phyloP scores from a whole-genome alignment of 176 grass and related monocot genomes.

The Phyllostachys edulis region DNA sequence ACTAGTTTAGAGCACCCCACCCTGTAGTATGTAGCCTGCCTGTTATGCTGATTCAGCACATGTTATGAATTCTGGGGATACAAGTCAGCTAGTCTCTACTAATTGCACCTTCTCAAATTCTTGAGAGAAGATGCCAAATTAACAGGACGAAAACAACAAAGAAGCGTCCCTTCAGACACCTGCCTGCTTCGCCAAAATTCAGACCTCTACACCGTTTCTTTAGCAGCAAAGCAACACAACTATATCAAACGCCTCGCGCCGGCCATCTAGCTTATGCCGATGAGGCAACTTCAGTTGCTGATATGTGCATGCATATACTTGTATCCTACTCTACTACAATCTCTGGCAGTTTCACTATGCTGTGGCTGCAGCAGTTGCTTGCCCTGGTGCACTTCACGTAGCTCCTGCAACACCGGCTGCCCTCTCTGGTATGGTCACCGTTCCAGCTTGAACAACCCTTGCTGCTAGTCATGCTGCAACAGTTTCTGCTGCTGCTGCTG shows the following conservation, averaged over 20 bases:
- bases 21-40: neutral
- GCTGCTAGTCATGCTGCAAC: constrained; percentile 1
- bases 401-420: constrained; percentile 57
- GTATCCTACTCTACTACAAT: constrained; percentile 68
- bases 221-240: neutral
- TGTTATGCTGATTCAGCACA: neutral
- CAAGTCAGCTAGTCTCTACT: too few relatives aligned
- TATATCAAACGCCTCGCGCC: neutral
- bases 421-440: constrained; percentile 27
- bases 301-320: neutral
- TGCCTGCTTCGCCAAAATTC: constrained; percentile 28
- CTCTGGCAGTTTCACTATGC: constrained; percentile 61
- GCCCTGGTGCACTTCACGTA: constrained; percentile 47
- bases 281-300: neutral
- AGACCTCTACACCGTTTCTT: constrained; percentile 24
- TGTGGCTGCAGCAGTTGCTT: constrained; percentile 58
- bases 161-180: too few relatives aligned
- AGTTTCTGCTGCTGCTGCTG: constrained; percentile 16
- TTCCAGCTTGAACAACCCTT: constrained; percentile 40
- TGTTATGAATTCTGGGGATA: neutral
- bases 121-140: too few relatives aligned
- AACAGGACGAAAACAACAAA: too few relatives aligned
- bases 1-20: neutral
- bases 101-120: too few relatives aligned
- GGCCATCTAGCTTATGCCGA: neutral